Evolutionary conservation across 805 yeast genomes (phyloP), one percentile per base, ranked within the genome.

Genomic region (Tetrapisispora fleetii): DNA sequence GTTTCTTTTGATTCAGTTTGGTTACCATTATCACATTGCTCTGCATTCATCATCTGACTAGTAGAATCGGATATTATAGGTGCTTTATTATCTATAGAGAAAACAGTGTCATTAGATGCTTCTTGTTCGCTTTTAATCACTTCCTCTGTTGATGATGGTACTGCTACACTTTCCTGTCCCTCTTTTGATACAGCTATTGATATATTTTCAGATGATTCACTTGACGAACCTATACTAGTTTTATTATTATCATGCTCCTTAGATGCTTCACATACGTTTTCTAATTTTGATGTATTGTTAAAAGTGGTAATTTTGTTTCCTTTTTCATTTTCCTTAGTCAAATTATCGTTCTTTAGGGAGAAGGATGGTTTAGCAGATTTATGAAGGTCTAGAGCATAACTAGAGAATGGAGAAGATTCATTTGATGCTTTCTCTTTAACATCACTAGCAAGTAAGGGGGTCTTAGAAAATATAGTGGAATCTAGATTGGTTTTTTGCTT

Each of bases 401-500:
- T 46, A 4, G 66, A 54, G 46, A 61, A 61, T 14, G 67, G 65
- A 0, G 65, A 62, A 4, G 45, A 19, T 1, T 47, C 37, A n/a
- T 46, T 46, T 17, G 44, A 37, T 11, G 36, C 22, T 7, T 45
- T 42, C 11, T 9, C 40, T 18, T 37, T 13, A 16, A 9, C 13
- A 9, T 37, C 40, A 22, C 8, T 13, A 8, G 24, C 5, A 11
- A 38, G 21, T 38, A 27, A 38, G 6, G 11, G 30, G 4, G 28
- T 10, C 13, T 8, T 39, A 3, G 32, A n/a, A 24, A 6, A 24
- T 24, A 8, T 6, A 17, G 7, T 22, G 16, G 43, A n/a, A 17
- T 40, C 16, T 2, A 58, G 40, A 37, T 58, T 62, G 0, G 66
- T 66, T 13, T 50, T 54, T 43, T 60, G 55, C 48, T 63, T 63